A percentile compares a stretch with the other conserved stretches of the same genome.
Conservation (phyloP, 1,284 basidiomycete genomes). For the Tylopilus orsonianus region DNA sequence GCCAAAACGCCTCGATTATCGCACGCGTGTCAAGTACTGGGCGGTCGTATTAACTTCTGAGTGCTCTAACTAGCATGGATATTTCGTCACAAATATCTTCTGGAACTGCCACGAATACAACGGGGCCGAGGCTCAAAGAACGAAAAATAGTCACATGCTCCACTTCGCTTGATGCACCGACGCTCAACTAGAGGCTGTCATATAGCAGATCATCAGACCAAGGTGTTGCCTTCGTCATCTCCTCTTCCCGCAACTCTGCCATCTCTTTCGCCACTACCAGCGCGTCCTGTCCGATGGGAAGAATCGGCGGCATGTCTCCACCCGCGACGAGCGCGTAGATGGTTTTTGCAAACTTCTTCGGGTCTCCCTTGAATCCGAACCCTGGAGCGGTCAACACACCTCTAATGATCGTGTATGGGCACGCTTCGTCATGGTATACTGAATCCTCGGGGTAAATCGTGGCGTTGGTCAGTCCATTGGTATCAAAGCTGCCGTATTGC, state of each 20-base stretch:
- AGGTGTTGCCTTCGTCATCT: conserved; percentile 4
- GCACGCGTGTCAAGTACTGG: no score
- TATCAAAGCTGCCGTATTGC: conserved; percentile 9
- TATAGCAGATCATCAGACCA: conserved; percentile 17
- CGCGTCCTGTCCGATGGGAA: conserved; percentile 17
- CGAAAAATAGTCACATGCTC: no score
- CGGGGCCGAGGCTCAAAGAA: no score
- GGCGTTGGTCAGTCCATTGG: conserved; percentile 2
- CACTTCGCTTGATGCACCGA: no score
- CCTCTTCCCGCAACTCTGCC: neutral
- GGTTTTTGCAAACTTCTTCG: conserved; percentile 8
- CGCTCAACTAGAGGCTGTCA: neutral
- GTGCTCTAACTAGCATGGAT: no score
- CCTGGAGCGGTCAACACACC: neutral
- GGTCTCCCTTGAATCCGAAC: conserved; percentile 7
- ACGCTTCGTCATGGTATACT: neutral
- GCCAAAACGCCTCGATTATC: no score
- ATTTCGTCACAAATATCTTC: no score
- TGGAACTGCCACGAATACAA: no score
- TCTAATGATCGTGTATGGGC: conserved; percentile 1
- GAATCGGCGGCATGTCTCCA: conserved; percentile 6
- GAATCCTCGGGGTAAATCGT: conserved; percentile 1
- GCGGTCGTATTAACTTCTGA: no score
- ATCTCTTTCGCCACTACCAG: conserved; percentile 5
- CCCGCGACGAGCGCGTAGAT: conserved; percentile 4